phyloP scores from a whole-genome alignment of 352 stramenopile genomes.

The Phytophthora multivora region DNA sequence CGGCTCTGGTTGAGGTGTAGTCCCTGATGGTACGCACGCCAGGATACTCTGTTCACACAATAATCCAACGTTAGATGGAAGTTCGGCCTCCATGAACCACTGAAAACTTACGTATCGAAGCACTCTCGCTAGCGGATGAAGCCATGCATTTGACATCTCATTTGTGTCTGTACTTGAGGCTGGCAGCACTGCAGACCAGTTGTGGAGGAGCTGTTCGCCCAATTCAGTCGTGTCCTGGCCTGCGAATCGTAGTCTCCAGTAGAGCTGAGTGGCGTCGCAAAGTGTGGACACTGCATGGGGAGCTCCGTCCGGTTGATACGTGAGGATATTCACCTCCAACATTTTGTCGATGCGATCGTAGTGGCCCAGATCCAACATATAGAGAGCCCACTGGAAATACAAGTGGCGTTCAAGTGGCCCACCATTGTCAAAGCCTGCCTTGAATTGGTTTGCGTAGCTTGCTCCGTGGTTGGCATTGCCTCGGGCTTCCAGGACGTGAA shows the following conservation, averaged over 20 bases:
- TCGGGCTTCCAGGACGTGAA: conserved; percentile 76
- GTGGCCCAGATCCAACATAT: conserved; percentile 77
- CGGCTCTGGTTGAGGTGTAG: conserved; percentile 29
- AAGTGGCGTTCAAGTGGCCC: conserved; percentile 71
- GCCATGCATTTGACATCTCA: conserved; percentile 24
- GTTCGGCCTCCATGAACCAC: background rate
- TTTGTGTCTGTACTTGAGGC: conserved; percentile 29
- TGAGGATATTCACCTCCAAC: conserved; percentile 75
- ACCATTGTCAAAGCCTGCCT: conserved; percentile 79
- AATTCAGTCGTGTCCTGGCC: conserved; percentile 60
- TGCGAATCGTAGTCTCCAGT: conserved; percentile 84
- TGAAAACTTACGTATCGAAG: conserved; percentile 58
- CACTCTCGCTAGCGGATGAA: conserved; percentile 55
- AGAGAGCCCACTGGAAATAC: conserved; percentile 86
- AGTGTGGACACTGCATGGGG: conserved; percentile 60
- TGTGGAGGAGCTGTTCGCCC: conserved; percentile 59
- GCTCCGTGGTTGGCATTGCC: conserved; percentile 86
- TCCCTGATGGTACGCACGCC: conserved; percentile 41
- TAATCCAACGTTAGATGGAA: conserved; percentile 4
- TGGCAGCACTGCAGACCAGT: conserved; percentile 45
- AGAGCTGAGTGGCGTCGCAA: conserved; percentile 79
- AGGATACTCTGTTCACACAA: conserved; percentile 58
- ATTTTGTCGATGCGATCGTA: conserved; percentile 88
- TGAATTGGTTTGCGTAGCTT: conserved; percentile 83
- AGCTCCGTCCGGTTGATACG: conserved; percentile 39